Conservation (phyloP, 495 filamentous ascomycete species). For the Geopyxis carbonaria region DNA sequence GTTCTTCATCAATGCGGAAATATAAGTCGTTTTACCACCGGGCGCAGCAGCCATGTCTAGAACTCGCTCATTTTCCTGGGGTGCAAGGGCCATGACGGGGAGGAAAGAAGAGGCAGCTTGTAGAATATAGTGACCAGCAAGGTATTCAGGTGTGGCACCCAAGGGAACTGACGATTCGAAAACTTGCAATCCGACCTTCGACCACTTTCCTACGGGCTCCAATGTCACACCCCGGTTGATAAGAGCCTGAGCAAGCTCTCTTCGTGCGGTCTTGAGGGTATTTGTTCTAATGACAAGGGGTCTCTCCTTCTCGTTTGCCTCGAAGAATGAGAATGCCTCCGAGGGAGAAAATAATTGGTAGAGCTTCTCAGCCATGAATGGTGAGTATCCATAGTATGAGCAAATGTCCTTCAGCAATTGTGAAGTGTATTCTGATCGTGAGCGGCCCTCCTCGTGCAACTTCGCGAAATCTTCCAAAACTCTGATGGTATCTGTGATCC, state of each 20-base stretch:
- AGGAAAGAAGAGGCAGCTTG: conserved; percentile 95
- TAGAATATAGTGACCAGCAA: conserved; percentile 92
- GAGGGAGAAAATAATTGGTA: conserved; percentile 78
- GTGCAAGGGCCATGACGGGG: conserved; percentile 90
- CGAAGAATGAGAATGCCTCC: conserved; percentile 96
- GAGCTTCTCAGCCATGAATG: conserved; percentile 70
- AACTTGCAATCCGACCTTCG: conserved; percentile 87
- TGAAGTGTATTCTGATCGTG: conserved; percentile 68
- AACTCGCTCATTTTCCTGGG: conserved; percentile 78
- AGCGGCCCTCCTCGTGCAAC: conserved; percentile 56
- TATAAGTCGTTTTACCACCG: conserved; percentile 93
- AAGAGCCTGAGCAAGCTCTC: conserved; percentile 79
- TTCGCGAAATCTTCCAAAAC: conserved; percentile 76
- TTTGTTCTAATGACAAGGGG: conserved; percentile 84
- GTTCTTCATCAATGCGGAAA: conserved; percentile 95
- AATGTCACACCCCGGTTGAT: conserved; percentile 95
- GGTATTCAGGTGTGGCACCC: conserved; percentile 94
- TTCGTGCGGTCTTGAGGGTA: conserved; percentile 77
- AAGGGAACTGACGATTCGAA: conserved; percentile 88
- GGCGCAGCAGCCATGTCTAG: conserved; percentile 96
- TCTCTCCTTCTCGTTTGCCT: conserved; percentile 85
- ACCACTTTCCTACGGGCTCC: conserved; percentile 96
- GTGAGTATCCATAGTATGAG: conserved; percentile 53
- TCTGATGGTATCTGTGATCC: conserved; percentile 85
- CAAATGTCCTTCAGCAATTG: conserved; percentile 84